phyloP scores from a whole-genome alignment of 768 basidiomycete genomes.

The Leccinum rimulosum region DNA sequence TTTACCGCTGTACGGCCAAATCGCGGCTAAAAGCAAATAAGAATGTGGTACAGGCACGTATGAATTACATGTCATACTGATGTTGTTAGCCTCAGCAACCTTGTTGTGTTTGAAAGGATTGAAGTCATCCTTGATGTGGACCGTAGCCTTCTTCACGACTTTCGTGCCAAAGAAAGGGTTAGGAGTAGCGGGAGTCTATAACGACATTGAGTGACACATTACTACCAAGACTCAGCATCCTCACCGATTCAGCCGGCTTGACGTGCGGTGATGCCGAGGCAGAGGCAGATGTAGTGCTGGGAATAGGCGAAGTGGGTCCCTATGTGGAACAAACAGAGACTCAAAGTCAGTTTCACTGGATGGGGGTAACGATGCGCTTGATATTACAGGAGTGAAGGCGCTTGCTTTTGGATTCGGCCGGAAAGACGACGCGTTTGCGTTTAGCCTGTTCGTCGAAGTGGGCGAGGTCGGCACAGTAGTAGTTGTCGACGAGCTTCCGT shows the following conservation, averaged over 20 bases:
- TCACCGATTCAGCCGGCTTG: constrained; percentile 54
- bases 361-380: constrained; percentile 7
- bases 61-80: constrained; percentile 53
- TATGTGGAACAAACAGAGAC: constrained; percentile 26
- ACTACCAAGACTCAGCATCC: constrained; percentile 5
- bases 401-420: constrained; percentile 81
- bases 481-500: constrained; percentile 32
- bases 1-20: constrained; percentile 91
- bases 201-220: constrained; percentile 11
- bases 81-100: constrained; percentile 68
- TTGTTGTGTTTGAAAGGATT: constrained; percentile 92
- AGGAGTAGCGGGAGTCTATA: constrained; percentile 46
- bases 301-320: constrained; percentile 48
- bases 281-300: constrained; percentile 39
- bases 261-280: constrained; percentile 61
- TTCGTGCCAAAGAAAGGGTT: constrained; percentile 92
- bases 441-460: constrained; percentile 62
- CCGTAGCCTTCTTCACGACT: constrained; percentile 67
- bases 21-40: constrained; percentile 46
- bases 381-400: constrained; percentile 65
- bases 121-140: constrained; percentile 95
- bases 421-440: constrained; percentile 90
- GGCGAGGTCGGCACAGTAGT: constrained; percentile 50
- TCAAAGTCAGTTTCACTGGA: constrained; percentile 18
- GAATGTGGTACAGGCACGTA: not conserved